Evolutionary conservation across 106 monocot genomes (phyloP), one percentile per base, ranked within the genome.

Genomic region (Dendrobium nobile): DNA sequence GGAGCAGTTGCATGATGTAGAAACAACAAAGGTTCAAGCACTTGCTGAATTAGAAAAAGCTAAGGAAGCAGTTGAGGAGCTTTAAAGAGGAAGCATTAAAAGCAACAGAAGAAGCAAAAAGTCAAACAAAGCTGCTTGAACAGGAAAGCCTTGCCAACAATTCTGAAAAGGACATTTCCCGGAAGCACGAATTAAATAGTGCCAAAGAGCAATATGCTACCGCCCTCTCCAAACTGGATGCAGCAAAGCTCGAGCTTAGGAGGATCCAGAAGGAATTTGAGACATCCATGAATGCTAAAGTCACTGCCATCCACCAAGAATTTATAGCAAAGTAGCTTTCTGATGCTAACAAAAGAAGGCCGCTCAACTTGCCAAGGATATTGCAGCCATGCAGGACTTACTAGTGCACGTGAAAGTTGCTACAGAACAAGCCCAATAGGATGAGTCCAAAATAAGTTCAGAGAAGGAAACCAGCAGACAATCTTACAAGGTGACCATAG

Each of bases 211-310:
- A 85, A 33, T 87, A 87, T 80, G 82, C 81, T 4, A 85, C 51
- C 70, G 82, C 85, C 51, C 59, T 90, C 51, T 64, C 80, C 26
- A 85, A 90, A 75, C 90, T 87, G 41, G 87, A 90, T 79, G 73
- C 85, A 28, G 90, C 90, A 78, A 90, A 90, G 81, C 87, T 87
- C 41, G 90, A 90, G 77, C 85, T 90, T 41, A 83, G 87, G 59
- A 87, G 82, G n/a, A 77, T 87, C 55, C 79, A 78, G 47, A 86
- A 90, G 82, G 95, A 95, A 80, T 90, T 90, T 83, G 88, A 88
- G 70, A 43, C 80, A 54, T 87, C 89, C 2, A 81, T 82, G 75
- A 84, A 88, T 41, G 83, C 85, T 41, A 90, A 92, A 45, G 80
- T 81, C 20, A 61, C 80, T 61, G 91, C 94, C 31, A 68, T 88